Conservation (phyloP, 306 rosid species). For the Spatholobus suberectus region DNA sequence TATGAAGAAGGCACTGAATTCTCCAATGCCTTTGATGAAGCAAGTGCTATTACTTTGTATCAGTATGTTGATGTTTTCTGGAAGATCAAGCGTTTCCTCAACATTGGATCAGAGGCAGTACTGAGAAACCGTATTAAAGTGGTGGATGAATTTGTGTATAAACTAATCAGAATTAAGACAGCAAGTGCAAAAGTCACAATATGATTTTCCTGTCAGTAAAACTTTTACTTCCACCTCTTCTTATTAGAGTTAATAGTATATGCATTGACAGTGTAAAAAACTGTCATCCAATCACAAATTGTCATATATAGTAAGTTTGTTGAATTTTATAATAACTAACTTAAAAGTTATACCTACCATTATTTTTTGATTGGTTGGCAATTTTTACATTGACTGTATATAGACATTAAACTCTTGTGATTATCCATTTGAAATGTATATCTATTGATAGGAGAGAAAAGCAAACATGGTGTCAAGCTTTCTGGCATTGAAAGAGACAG, state of each 20-base stretch:
- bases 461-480: no score
- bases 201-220: constrained; percentile 37
- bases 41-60: constrained; percentile 29
- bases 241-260: no score
- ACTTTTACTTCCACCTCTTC: background rate
- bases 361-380: no score
- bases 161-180: constrained; percentile 12
- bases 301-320: no score
- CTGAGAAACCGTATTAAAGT: constrained; percentile 37
- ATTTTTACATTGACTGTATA: no score
- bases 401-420: no score
- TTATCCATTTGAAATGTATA: no score
- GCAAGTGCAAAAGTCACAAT: constrained; percentile 39
- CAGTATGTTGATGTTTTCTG: constrained; percentile 52
- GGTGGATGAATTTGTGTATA: constrained; percentile 41
- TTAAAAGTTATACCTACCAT: no score
- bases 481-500: no score
- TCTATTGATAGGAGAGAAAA: no score
- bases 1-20: constrained; percentile 37
- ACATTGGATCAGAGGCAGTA: constrained; percentile 56
- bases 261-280: background rate
- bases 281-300: background rate
- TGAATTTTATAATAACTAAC: no score
- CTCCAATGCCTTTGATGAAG: constrained; percentile 52
- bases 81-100: constrained; percentile 45